Percentiles rank a stretch among this genome's conserved stretches.
Conservation (phyloP, 2,329 filamentous ascomycete species). For the Chaetomium olivaceum region DNA sequence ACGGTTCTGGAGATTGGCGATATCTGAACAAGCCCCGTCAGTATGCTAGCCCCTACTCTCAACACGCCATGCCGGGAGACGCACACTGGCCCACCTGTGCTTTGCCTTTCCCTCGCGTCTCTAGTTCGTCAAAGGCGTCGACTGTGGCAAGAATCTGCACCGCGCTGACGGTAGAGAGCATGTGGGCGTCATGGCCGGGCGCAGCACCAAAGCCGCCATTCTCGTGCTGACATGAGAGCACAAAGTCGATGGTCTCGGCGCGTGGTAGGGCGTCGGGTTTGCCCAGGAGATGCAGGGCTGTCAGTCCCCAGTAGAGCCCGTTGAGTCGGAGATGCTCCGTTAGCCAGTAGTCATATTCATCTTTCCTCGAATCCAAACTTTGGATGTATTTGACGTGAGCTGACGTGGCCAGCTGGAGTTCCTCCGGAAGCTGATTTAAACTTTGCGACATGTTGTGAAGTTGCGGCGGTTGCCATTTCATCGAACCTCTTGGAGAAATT, state of each 20-base stretch:
- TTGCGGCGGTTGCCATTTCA: constrained; percentile 10
- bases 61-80: constrained; percentile 39
- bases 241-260: constrained; percentile 81
- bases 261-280: constrained; percentile 80
- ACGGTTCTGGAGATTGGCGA: constrained; percentile 77
- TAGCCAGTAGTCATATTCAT: constrained; percentile 96
- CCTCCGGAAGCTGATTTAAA: constrained; percentile 42
- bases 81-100: constrained; percentile 76
- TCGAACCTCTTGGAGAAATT: constrained; percentile 12
- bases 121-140: constrained; percentile 81
- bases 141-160: constrained; percentile 89
- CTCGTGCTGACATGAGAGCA: constrained; percentile 90
- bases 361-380: constrained; percentile 84
- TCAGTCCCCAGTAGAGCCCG: constrained; percentile 95
- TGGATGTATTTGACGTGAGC: constrained; percentile 90
- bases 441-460: constrained; percentile 38
- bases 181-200: constrained; percentile 90
- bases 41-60: constrained; percentile 1
- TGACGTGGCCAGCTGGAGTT: constrained; percentile 50
- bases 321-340: constrained; percentile 95
- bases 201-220: constrained; percentile 92
- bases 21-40: constrained; percentile 51
- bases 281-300: constrained; percentile 79
- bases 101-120: constrained; percentile 68
- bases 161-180: constrained; percentile 93